Base-by-base conservation (phyloP, 2,329 filamentous ascomycete genomes). In the Teratosphaeria zuluensis region DNA sequence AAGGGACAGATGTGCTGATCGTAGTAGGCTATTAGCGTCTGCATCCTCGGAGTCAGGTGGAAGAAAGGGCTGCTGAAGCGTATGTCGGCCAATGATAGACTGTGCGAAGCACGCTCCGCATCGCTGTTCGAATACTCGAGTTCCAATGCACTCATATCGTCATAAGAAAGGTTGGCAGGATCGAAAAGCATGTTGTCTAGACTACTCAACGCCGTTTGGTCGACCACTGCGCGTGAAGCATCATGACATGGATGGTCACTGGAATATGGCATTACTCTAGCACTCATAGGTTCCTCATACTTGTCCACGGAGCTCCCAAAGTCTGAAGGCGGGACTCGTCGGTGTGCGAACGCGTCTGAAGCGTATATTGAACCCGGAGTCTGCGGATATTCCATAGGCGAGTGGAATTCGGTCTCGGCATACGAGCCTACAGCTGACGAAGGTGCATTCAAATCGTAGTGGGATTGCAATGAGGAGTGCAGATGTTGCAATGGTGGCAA, bases 21-120 rank as follows among this genome's bases (percentile, higher is more conserved):
- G 74, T 95, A 96, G 74, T 96, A 96, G 71, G 95, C 88, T 78
- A 96, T 87, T 70, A 96, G 87, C 74, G 88, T 95, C 64, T 88
- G 87, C 77, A 95, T 87, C 69, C 90, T 88, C 59, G 87, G 84
- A 61, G 89, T 85, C 67, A 89, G 76, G 65, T 79, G 77, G 83
- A 75, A 69, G 80, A 81, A 73, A 35, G 52, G 52, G 35, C 61
- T 68, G 58, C 65, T 65, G 60, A 70, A 73, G 35, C 69, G 66
- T 2, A 67, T 48, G n/a, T 72, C 67, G 12, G 69, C 60, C 1
- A 73, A 16, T 5, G 64, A 57, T 9, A 72, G 51, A 38, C 53
- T 58, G 55, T 62, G 58, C 31, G 65, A 56, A 30, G 64, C 61
- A 9, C 65, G 63, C 38, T 67, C 64, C 16, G 65, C 56, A 24